Evolutionary conservation across 2,329 filamentous ascomycete species (phyloP).

Genomic region (Shiraia sp.): DNA sequence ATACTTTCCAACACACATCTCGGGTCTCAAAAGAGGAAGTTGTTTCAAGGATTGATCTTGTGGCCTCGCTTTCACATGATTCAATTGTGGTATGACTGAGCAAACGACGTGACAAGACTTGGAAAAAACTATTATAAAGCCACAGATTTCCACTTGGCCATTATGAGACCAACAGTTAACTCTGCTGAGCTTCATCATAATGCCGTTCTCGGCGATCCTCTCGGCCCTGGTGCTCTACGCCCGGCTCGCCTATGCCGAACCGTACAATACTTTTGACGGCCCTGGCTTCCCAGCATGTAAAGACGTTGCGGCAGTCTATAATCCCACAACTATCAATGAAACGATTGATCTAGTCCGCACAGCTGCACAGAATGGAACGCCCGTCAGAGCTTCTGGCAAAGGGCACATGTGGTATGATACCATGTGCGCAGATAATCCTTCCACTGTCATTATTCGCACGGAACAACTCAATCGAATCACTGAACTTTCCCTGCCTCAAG

Average conservation of each 20-base stretch:
- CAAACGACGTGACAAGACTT: too few species aligned
- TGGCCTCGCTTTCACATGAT: too few species aligned
- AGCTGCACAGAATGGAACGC: slow-evolving; percentile 45
- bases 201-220: slow-evolving; percentile 1
- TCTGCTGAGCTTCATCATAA: neutral
- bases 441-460: slow-evolving; percentile 54
- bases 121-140: too few species aligned
- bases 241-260: slow-evolving; percentile 7
- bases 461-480: slow-evolving; percentile 52
- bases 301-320: slow-evolving; percentile 49
- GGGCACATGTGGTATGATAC: slow-evolving; percentile 61
- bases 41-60: too few species aligned
- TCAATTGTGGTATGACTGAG: too few species aligned
- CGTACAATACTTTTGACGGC: slow-evolving; percentile 56
- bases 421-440: slow-evolving; percentile 55
- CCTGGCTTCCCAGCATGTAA: slow-evolving; percentile 51
- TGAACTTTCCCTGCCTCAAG: slow-evolving; percentile 46
- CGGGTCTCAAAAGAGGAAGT: too few species aligned
- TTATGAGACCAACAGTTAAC: too few species aligned
- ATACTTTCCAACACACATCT: too few species aligned
- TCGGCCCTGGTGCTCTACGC: neutral
- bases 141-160: too few species aligned
- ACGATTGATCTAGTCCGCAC: slow-evolving; percentile 49
- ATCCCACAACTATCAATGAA: slow-evolving; percentile 52
- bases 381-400: slow-evolving; percentile 54